Evolutionary conservation across 208 protist species (phyloP), one percentile per base, ranked within the genome.

Genomic region (Herpetomonas tarakana): DNA sequence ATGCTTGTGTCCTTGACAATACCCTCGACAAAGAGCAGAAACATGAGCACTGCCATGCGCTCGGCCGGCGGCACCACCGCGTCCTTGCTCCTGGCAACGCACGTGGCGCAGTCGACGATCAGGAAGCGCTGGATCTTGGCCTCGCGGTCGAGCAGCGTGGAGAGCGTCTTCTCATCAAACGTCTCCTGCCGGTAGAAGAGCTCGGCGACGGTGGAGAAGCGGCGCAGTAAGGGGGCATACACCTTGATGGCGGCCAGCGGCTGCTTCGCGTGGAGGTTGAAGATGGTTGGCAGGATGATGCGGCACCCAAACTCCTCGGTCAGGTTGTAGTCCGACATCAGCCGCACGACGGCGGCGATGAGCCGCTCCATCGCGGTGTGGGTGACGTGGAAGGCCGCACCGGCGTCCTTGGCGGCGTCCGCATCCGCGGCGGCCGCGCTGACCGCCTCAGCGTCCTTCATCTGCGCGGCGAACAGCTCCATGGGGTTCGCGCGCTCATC

Each of bases 21-120:
- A 16, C 76, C 86, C 50, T 95, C 89, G 16, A 83, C 68, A 41
- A 88, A 93, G 12, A 92, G 76, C 52, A 95, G 65, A 64, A 92
- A 92, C 9, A 95, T 50, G 12, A 86, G 52, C 38, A 93, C 62
- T 0, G 71, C 68, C 45, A 78, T 67, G 35, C 35, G 35, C 35
- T 41, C 28, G 21, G 19, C 39, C 18, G 66, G 50, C 51, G 75
- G 27, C 68, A 86, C 69, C 3, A 89, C 86, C 0, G 81, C 31
- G n/a, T 76, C 78, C 27, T 76, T 61, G 49, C 74, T 61, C 21
- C 51, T 31, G 7, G 68, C 56, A 46, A 73, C 83, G 57, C 81
- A 63, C 55, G 71, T 67, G 11, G 72, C 70, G 50, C 71, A 86
- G 52, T 89, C 78, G 19, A 77, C 65, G 28, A 94, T 62, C 22